Evolutionary conservation across 768 basidiomycete species (phyloP), one percentile per base, ranked within the genome.

Genomic region (Russula compacta): DNA sequence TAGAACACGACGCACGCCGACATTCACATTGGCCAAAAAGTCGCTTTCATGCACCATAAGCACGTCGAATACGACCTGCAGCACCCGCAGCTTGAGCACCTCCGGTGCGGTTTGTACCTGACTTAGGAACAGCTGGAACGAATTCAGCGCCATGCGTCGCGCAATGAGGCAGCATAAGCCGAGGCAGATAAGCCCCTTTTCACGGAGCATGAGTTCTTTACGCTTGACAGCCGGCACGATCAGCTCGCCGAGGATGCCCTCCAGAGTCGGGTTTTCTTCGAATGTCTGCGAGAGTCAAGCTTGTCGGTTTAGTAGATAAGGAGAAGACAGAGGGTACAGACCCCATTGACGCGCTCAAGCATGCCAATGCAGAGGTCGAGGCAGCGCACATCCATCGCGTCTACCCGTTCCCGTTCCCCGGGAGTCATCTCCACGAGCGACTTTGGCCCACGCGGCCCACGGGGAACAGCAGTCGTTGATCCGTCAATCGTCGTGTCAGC

Each of bases 211-310:
- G 6, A 89, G 78, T 66, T 95, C 92, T 73, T 95, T 95, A 55
- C 91, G 83, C 69, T 87, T 85, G 47, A 98, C 90, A 5, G 91
- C 84, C 2, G 95, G 95, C 36, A 97, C 83, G 68, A 98, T 92
- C 17, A 99, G 76, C 67, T 98, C 92, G 10, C 89, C 77, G 71
- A 83, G 69, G 21, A 79, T 72, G 32, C 89, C 87, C 61, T 84
- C 82, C 60, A 89, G 72, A 4, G 82, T 85, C 7, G 85, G 83
- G 69, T 87, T 86, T 61, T 87, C 85, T 64, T 84, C 80, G 55
- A 82, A 81, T 1, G 78, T 80, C 80, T 81, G 57, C 35, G 35
- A 3, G 14, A 42, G 56, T 55, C 42, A 24, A 43, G 29, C 17
- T n/a, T 11, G 32, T 59, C 33, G 49, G 52, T 50, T 50, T 58